Percentiles rank a stretch among this genome's conserved stretches.
These are phyloP conservation scores for Calocybe indica DNA, from an alignment of 768 basidiomycete species.

Conservation along the genomic window DNA sequence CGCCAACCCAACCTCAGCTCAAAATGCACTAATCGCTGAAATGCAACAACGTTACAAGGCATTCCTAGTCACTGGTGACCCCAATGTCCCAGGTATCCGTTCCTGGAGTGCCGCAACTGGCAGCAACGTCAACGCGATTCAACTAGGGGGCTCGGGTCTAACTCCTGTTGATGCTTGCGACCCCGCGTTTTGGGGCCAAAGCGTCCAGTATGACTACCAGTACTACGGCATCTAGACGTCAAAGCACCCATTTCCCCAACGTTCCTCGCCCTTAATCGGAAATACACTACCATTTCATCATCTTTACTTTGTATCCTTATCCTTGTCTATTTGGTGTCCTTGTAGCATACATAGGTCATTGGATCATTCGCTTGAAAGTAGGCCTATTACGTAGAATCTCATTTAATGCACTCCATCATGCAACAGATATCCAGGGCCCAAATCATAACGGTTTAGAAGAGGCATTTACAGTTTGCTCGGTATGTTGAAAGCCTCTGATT, in stretches of 20 bases:
- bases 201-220: conserved; percentile 69
- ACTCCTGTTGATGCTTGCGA: conserved; percentile 53
- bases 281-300: not conserved
- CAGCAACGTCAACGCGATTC: conserved; percentile 48
- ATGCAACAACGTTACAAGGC: conserved; percentile 65
- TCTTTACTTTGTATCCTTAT: not conserved
- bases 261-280: not conserved
- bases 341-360: too few relatives aligned
- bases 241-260: not conserved
- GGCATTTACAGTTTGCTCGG: conserved; percentile 14
- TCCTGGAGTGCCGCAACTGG: conserved; percentile 51
- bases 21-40: conserved; percentile 54
- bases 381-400: too few relatives aligned
- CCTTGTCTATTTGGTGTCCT: conserved; percentile 4
- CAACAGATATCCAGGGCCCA: not conserved
- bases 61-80: conserved; percentile 58
- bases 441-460: not conserved
- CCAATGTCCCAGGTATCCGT: conserved; percentile 46
- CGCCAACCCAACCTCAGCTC: conserved; percentile 45
- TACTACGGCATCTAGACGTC: conserved; percentile 36
- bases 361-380: too few relatives aligned
- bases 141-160: conserved; percentile 54
- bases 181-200: conserved; percentile 62
- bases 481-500: conserved; percentile 21
- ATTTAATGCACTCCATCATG: too few relatives aligned